phyloP scores from a whole-genome alignment of 148 eudicot species.

The Chenopodium berlandieri region DNA sequence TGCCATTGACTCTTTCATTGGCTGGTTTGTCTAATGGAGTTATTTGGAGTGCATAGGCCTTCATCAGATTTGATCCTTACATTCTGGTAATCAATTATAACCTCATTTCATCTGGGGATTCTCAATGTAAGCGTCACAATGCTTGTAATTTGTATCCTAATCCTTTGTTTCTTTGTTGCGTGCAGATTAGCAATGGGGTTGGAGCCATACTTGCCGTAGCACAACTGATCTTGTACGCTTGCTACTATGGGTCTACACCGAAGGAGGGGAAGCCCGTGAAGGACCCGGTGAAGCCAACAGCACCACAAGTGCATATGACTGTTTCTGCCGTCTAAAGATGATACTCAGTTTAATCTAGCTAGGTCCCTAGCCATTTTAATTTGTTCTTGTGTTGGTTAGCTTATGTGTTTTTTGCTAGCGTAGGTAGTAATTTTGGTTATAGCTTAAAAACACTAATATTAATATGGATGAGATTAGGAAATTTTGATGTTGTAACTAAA shows the following conservation, averaged over 20 bases:
- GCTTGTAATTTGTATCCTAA: too few relatives aligned
- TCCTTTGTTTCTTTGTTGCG: neutral
- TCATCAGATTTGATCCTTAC: constrained; percentile 44
- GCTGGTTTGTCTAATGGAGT: constrained; percentile 53
- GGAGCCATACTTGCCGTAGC: constrained; percentile 44
- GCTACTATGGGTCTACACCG: constrained; percentile 38
- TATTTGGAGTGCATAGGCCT: constrained; percentile 58
- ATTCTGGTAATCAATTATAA: constrained; percentile 33
- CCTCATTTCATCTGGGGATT: too few relatives aligned
- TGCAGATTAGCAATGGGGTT: constrained; percentile 47
- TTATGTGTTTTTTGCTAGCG: neutral
- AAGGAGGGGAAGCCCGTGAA: constrained; percentile 30
- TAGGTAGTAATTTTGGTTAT: neutral
- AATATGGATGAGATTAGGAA: too few relatives aligned
- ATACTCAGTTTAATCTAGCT: neutral
- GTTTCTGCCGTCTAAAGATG: neutral
- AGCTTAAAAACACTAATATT: neutral
- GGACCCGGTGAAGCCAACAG: too few relatives aligned
- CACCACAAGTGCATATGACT: constrained; percentile 13
- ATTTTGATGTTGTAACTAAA: too few relatives aligned
- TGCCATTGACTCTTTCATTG: constrained; percentile 59
- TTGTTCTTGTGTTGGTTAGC: neutral
- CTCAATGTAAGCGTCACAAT: too few relatives aligned
- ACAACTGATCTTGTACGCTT: constrained; percentile 50
- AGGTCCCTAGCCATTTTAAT: neutral